phyloP scores from a whole-genome alignment of 306 rosid genomes.

The Fragaria nilgerrensis region DNA sequence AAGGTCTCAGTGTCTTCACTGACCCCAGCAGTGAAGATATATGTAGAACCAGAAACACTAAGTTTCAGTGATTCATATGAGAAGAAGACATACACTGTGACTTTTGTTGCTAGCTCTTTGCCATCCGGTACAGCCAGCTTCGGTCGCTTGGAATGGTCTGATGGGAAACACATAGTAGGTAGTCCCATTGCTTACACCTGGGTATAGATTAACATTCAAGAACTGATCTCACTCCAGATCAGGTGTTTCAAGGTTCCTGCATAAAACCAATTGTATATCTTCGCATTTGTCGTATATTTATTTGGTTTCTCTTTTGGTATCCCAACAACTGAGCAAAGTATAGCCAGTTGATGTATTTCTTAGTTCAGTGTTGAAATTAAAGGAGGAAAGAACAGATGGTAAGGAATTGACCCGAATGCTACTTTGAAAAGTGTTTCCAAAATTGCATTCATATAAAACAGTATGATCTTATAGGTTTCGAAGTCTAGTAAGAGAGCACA shows the following conservation, averaged over 20 bases:
- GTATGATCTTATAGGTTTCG: neutral
- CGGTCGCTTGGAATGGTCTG: slow-evolving; percentile 79
- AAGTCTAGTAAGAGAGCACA: neutral
- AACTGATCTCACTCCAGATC: slow-evolving; percentile 14
- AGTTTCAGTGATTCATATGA: slow-evolving; percentile 42
- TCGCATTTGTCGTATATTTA: slow-evolving; percentile 2
- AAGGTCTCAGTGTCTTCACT: slow-evolving; percentile 44
- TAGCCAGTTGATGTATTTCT: slow-evolving; percentile 21
- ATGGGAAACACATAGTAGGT: slow-evolving; percentile 71
- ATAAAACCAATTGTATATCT: slow-evolving; percentile 7
- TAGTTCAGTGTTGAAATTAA: neutral
- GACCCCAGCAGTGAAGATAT: slow-evolving; percentile 54
- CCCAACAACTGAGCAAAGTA: slow-evolving; percentile 23
- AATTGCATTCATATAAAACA: slow-evolving; percentile 7
- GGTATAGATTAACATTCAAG: slow-evolving; percentile 39
- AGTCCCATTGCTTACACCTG: slow-evolving; percentile 84
- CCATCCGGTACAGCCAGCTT: slow-evolving; percentile 63
- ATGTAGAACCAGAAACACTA: slow-evolving; percentile 63
- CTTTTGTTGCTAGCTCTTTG: slow-evolving; percentile 48
- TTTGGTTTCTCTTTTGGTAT: slow-evolving; percentile 8
- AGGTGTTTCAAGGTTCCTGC: slow-evolving; percentile 21
- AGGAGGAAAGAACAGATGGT: slow-evolving; percentile 4
- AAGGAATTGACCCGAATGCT: neutral
- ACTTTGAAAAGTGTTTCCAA: neutral
- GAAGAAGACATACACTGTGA: slow-evolving; percentile 68